Evolutionary conservation across 75 land plant species (phyloP).

Genomic region (Chamaecyparis obtusa): DNA sequence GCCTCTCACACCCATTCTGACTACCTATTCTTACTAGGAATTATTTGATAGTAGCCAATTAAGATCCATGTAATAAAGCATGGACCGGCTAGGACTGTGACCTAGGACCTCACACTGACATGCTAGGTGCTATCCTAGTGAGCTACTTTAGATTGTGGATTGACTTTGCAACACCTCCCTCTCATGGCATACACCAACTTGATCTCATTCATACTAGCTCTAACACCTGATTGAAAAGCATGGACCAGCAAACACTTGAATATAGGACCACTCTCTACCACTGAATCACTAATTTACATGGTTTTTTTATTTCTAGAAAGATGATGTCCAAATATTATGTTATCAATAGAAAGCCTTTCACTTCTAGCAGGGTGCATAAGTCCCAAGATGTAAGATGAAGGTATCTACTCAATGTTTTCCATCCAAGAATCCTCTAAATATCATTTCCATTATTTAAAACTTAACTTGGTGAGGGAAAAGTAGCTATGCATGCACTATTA

Average conservation of each 20-base stretch:
- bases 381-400: too few relatives aligned
- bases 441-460: too few relatives aligned
- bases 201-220: neutral
- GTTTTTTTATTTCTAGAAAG: too few relatives aligned
- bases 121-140: neutral
- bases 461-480: too few relatives aligned
- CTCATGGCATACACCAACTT: neutral
- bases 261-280: too few relatives aligned
- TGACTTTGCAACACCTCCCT: neutral
- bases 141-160: neutral
- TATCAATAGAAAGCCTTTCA: too few relatives aligned
- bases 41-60: neutral
- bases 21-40: neutral
- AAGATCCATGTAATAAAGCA: neutral
- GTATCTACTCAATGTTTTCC: too few relatives aligned
- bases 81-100: neutral
- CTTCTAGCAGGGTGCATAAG: too few relatives aligned
- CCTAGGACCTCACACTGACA: neutral
- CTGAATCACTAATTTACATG: too few relatives aligned
- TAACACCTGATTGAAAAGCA: neutral
- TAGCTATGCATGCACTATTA: too few relatives aligned
- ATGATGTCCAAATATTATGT: too few relatives aligned
- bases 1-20: neutral
- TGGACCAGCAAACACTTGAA: neutral
- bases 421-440: too few relatives aligned